Evolutionary conservation across 495 filamentous ascomycete species (phyloP), one percentile per base, ranked within the genome.

Genomic region (Penicillium macrosclerotiorum): DNA sequence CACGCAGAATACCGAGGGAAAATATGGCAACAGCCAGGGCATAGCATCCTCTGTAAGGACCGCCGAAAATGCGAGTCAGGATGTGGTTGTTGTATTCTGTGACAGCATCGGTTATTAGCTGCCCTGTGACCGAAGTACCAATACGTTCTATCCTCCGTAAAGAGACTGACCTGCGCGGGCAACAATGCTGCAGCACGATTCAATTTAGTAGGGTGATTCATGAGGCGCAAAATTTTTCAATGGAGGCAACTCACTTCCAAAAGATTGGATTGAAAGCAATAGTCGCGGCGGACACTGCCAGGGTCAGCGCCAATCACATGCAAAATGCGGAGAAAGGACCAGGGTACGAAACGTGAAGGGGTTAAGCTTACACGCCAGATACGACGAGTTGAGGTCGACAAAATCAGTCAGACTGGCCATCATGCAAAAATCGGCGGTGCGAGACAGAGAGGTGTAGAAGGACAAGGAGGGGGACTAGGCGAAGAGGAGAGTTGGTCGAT

Each of bases 11-110:
- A 19, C 93, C 93, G 32, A 98, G 74, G 17, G 78, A 79, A 82
- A 98, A 98, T 67, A 98, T 98, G 36, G 83, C 79, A 42, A 81
- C 65, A 27, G 92, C 93, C 24, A 98, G 85, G 52, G 79, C 83
- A 65, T 97, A 98, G 83, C 92, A 96, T 42, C 83, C 93, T 50
- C 78, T 72, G 56, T 86, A 85, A 23, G 85, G 77, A 59, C 85
- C 89, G 51, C 88, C 86, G 62, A 95, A 95, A 51, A 91, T 79
- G 62, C 85, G 85, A 52, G 92, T 96, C 34, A 98, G 76, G 65
- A 85, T 76, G 67, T 88, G 88, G 65, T 84, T 88, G 71, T 85
- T 87, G 72, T 98, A 96, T 70, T 98, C 93, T 94, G 47, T 34
- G 45, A 32, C n/a, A 16, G 9, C n/a, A n/a, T n/a, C 37, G 18